Evolutionary conservation across 192 early-diverging fungal genomes (phyloP), one percentile per base, ranked within the genome.

Genomic region (Rhizophagus clarus): DNA sequence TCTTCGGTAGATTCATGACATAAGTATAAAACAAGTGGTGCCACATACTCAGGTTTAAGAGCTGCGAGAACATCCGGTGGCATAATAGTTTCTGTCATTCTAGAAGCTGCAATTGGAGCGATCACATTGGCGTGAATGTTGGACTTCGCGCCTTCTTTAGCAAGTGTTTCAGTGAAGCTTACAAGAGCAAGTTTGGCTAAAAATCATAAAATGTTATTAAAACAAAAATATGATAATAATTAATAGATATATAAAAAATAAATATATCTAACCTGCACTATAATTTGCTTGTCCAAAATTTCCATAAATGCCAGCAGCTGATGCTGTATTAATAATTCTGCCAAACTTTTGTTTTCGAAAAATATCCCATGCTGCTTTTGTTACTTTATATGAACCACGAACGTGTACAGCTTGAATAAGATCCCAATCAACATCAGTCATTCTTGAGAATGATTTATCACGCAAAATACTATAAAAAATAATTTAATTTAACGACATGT

Each of bases 361-460:
- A 81, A 95, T 87, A 42, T 93, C 91, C 98, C 98, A 99, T 2
- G 98, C 98, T 67, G 98, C 98, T 88, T 95, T 96, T 73, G 97
- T 92, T 80, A 98, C 95, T 86, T 95, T 93, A 91, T 98, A 99
- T 10, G 96, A 91, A 42, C 98, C 98, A 68, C 92, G 88, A 62
- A 98, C 92, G 81, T 99, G 98, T 31, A 99, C 97, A 74, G 88
- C 86, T 72, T 96, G 92, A 80, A 99, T 92, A 66, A 96, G 85
- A 84, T 97, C 95, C 98, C 98, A 99, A 88, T 99, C 97, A 73
- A 90, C 91, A 90, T 99, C 98, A 8, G 95, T 95, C 96, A 99
- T 99, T 78, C 95, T 90, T 77, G 95, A 89, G 88, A 99, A 99
- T 77, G 95, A 94, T 83, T 95, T 95, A 89, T 99, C 98, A 80